These are phyloP conservation scores for Echeveria elegans DNA, from an alignment of 164 flowering plant species.

Conservation along the genomic window DNA sequence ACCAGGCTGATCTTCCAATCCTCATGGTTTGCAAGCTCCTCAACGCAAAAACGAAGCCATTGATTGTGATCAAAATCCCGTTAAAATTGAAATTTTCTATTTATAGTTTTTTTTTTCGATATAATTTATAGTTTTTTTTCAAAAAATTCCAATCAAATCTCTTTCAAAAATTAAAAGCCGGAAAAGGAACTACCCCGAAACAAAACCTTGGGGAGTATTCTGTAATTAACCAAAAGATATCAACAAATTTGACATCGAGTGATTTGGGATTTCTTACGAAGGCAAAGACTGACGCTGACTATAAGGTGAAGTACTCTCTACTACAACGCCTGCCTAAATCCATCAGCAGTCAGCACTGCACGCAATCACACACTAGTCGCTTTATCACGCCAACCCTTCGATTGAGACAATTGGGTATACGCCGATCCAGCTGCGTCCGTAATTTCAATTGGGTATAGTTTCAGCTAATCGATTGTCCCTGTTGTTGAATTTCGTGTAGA, in stretches of 20 bases:
- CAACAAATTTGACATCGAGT: neutral
- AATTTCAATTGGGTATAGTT: neutral
- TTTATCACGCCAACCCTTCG: neutral
- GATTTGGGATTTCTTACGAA: neutral
- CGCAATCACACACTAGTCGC: neutral
- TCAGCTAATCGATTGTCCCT: neutral
- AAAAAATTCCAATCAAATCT: no score
- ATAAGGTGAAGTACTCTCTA: neutral
- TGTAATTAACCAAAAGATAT: neutral
- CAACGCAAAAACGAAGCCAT: no score
- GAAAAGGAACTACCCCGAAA: no score
- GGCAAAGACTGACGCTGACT: neutral
- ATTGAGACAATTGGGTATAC: neutral
- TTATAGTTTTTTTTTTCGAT: no score
- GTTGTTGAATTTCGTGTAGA: conserved; percentile 1
- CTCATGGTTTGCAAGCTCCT: no score
- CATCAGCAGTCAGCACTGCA: neutral
- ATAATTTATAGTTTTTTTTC: no score
- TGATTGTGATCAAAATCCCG: no score
- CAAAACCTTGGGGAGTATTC: neutral
- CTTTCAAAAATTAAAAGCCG: no score
- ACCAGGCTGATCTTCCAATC: no score
- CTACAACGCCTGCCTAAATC: neutral
- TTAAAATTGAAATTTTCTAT: no score
- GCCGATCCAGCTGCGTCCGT: neutral